Percentiles rank a stretch among this genome's conserved stretches.
Evolutionary conservation across 2,329 filamentous ascomycete species (phyloP).

Genomic region (Coniochaeta sp.): DNA sequence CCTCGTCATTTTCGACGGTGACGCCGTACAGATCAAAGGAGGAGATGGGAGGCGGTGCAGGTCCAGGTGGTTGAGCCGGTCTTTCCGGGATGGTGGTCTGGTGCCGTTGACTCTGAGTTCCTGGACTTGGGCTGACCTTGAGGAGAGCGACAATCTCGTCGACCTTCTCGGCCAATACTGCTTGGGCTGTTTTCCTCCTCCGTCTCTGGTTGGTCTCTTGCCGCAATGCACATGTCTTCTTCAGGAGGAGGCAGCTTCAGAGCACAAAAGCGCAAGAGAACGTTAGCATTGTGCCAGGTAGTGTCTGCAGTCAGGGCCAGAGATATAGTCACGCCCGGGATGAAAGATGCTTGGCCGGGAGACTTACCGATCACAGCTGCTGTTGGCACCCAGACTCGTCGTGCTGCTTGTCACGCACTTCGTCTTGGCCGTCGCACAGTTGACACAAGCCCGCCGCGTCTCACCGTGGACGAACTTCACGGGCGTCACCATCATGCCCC

Average conservation of each 20-base stretch:
- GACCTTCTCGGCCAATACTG: constrained; percentile 2
- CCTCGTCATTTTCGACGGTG: constrained; percentile 1
- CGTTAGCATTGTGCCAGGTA: no score
- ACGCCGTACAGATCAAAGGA: not conserved
- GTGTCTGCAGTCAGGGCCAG: no score
- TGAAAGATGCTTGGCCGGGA: no score
- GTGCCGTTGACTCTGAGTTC: not conserved
- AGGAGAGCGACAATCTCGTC: constrained; percentile 4
- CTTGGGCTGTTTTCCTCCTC: not conserved
- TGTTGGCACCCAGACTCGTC: not conserved
- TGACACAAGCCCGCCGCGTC: constrained; percentile 16
- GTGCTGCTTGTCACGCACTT: constrained; percentile 16
- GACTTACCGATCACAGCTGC: constrained; percentile 7
- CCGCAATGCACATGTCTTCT: constrained; percentile 16
- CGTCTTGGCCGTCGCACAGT: constrained; percentile 16
- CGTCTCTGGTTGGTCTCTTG: not conserved
- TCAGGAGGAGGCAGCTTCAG: constrained; percentile 4
- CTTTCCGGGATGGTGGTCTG: not conserved
- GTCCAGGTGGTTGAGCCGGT: not conserved
- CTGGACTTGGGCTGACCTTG: not conserved
- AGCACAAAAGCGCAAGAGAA: not conserved
- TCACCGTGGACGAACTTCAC: constrained; percentile 16
- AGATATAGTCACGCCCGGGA: no score
- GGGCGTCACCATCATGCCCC: constrained; percentile 3
- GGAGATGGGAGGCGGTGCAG: not conserved